phyloP scores from a whole-genome alignment of 2,329 filamentous ascomycete species.

The Aspergillus sp. region DNA sequence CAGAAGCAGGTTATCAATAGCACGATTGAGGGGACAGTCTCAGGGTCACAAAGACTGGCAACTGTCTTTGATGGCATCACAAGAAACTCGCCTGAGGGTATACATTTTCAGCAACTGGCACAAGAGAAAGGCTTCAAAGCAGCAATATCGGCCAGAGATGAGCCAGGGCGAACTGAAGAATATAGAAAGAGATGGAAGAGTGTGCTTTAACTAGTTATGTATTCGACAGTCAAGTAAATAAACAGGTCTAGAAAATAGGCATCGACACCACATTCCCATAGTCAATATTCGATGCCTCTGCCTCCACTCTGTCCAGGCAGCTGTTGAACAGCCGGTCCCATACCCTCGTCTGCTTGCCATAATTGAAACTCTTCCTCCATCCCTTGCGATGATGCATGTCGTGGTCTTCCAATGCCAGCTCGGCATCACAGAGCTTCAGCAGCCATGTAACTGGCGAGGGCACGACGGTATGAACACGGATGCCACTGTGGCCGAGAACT shows the following conservation, averaged over 20 bases:
- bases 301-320: neutral
- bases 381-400: constrained; percentile 5
- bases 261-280: neutral
- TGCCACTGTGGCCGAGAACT: constrained; percentile 1
- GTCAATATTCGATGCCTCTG: neutral
- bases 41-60: neutral
- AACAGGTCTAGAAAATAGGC: neutral
- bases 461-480: neutral
- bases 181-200: constrained; percentile 10
- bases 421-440: neutral
- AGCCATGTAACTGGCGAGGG: constrained; percentile 3
- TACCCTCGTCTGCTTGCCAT: constrained; percentile 2
- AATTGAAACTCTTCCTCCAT: constrained; percentile 4
- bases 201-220: neutral
- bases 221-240: too few species aligned
- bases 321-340: constrained; percentile 4
- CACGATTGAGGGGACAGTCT: neutral
- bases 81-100: constrained; percentile 7
- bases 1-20: constrained; percentile 11
- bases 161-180: neutral
- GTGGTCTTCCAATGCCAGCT: constrained; percentile 3
- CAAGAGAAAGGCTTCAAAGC: constrained; percentile 5
- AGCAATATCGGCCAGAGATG: neutral
- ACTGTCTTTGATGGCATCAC: constrained; percentile 11
- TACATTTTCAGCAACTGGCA: constrained; percentile 4